These are phyloP conservation scores for Metschnikowia lachancei DNA, from an alignment of 805 yeast genomes.

Conservation along the genomic window DNA sequence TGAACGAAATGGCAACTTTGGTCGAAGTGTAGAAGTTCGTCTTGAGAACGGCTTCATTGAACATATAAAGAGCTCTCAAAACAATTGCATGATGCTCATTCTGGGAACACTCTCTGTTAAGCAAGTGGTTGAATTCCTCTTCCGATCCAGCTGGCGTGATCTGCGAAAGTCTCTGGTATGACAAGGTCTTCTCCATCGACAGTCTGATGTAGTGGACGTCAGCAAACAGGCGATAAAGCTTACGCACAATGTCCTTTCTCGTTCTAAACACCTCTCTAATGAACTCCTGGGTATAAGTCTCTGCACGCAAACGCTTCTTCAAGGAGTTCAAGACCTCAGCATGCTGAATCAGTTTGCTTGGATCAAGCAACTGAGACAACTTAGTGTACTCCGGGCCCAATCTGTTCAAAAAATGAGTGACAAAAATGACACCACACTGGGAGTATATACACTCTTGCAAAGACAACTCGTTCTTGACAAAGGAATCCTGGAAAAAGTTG, in stretches of 20 bases:
- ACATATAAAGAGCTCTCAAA: slow-evolving; percentile 73
- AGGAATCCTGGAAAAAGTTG: slow-evolving; percentile 71
- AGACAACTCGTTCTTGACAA: slow-evolving; percentile 73
- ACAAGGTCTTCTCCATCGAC: slow-evolving; percentile 70
- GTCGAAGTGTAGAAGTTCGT: slow-evolving; percentile 93
- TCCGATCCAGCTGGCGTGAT: slow-evolving; percentile 72
- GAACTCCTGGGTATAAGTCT: slow-evolving; percentile 84
- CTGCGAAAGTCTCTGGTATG: slow-evolving; percentile 81
- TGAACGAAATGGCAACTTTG: slow-evolving; percentile 90
- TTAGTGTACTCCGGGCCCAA: slow-evolving; percentile 86
- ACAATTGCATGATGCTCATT: slow-evolving; percentile 78
- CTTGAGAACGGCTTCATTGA: slow-evolving; percentile 84
- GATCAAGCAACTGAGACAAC: slow-evolving; percentile 60
- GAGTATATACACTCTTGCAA: slow-evolving; percentile 94
- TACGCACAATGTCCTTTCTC: slow-evolving; percentile 70
- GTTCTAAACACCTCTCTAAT: slow-evolving; percentile 73
- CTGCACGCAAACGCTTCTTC: slow-evolving; percentile 87
- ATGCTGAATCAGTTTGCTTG: slow-evolving; percentile 58
- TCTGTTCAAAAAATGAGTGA: slow-evolving; percentile 90
- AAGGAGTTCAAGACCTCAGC: slow-evolving; percentile 74
- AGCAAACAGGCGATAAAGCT: slow-evolving; percentile 87
- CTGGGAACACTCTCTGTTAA: slow-evolving; percentile 70
- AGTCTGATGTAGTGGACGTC: slow-evolving; percentile 80
- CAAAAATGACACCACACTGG: slow-evolving; percentile 88
- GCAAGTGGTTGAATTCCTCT: slow-evolving; percentile 66